Base-by-base conservation (phyloP, 2,329 filamentous ascomycete genomes). In the Paecilomyces variotii region DNA sequence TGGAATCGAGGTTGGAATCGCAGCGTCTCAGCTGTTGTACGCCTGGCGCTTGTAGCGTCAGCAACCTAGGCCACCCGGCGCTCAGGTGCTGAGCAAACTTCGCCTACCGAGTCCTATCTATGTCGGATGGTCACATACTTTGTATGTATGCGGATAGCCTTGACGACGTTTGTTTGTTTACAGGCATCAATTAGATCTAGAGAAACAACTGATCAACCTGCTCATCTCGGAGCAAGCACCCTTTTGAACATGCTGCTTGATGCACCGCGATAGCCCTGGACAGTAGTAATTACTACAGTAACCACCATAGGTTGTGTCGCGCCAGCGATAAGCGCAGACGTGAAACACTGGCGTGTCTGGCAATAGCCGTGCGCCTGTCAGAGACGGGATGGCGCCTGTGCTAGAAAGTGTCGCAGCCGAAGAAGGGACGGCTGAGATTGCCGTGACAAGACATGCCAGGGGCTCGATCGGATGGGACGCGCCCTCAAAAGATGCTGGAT, bases 321-420 rank as follows among this genome's bases (percentile, higher is more conserved):
- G 26, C 4, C 11, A 52, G 49, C 19, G 25, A 26, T 45, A 56
- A 34, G 54, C 53, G 27, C 28, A 50, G 24, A 61, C 45, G 63
- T 67, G 65, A 67, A 67, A 67, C 65, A 62, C 64, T 65, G 64
- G 64, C 62, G 62, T 56, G 59, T 60, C 60, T 53, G 51, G 58
- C 35, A 45, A 52, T 49, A 59, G 60, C 57, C 59, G 55, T 60
- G 60, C 56, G 57, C 57, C 55, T 61, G 62, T 56, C 50, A 26
- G 25, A 28, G 50, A 28, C 50, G 50, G 50, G 50, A 52, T 52
- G 49, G 50, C 7, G 45, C 14, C 45, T 50, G 45, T n/a, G 24
- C n/a, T 25, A 6, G 50, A 24, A 27, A n/a, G 24, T 28, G 26
- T 27, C 24, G 4, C n/a, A 26, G 24, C 14, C 3, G 50, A 52